A percentile compares a stretch with the other conserved stretches of the same genome.
phyloP scores from a whole-genome alignment of 257 asterid species.

The Dorcoceras hygrometricum region DNA sequence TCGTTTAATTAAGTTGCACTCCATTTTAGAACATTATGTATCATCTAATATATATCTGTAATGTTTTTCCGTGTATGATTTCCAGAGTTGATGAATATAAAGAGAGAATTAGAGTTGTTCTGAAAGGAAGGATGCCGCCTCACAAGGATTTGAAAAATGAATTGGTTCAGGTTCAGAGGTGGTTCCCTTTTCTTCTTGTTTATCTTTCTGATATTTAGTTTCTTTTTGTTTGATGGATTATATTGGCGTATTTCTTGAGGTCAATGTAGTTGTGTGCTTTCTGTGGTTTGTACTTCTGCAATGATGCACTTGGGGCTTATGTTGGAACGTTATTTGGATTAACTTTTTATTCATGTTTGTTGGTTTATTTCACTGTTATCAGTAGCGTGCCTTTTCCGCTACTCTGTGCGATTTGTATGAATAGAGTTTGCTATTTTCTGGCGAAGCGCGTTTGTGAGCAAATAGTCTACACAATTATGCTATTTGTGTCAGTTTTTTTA shows the following conservation, averaged over 20 bases:
- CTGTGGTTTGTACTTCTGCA: constrained; percentile 18
- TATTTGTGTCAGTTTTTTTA: too few species aligned
- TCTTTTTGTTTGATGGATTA: constrained; percentile 20
- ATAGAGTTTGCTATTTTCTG: too few species aligned
- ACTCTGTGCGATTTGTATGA: too few species aligned
- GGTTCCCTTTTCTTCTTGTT: constrained; percentile 23
- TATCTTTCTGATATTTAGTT: constrained; percentile 3
- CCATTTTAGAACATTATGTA: constrained; percentile 7
- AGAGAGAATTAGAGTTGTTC: constrained; percentile 71
- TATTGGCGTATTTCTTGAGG: constrained; percentile 4
- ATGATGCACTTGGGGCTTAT: not conserved
- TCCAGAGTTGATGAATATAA: constrained; percentile 78
- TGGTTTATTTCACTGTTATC: constrained; percentile 3
- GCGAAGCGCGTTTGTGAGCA: too few species aligned
- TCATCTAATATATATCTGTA: constrained; percentile 7
- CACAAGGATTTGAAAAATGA: constrained; percentile 91
- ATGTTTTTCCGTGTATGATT: constrained; percentile 24
- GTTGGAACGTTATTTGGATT: constrained; percentile 13
- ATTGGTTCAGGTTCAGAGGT: constrained; percentile 79
- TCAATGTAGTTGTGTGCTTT: constrained; percentile 14
- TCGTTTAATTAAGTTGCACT: constrained; percentile 26
- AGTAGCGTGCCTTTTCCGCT: too few species aligned
- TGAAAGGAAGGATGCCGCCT: constrained; percentile 94
- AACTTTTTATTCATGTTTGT: not conserved
- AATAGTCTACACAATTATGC: too few species aligned